Percentiles rank a stretch among this genome's conserved stretches.
phyloP scores from a whole-genome alignment of 371 early-diverging fungal genomes.

The Paramicrosporidium saccamoebae region DNA sequence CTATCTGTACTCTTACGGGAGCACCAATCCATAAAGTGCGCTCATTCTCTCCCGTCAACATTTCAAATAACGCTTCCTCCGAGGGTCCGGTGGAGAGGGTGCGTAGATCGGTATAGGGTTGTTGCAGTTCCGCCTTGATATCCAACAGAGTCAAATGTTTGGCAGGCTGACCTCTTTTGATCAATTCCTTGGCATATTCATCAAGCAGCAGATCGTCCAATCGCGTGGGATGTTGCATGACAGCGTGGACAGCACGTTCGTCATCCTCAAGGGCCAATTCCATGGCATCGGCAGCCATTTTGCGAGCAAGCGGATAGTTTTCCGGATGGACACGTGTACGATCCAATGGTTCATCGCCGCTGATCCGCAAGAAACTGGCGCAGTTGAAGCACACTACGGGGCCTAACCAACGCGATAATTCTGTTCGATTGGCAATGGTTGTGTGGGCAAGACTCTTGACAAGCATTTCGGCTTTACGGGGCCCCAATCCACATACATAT shows the following conservation, averaged over 20 bases:
- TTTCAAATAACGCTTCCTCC: slow-evolving; percentile 27
- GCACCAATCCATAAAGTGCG: slow-evolving; percentile 18
- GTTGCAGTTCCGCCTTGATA: slow-evolving; percentile 53
- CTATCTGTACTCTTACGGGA: too few species aligned
- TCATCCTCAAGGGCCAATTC: slow-evolving; percentile 62
- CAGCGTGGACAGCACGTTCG: slow-evolving; percentile 14
- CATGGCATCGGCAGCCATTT: slow-evolving; percentile 85
- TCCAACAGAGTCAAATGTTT: slow-evolving; percentile 41
- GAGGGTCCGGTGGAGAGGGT: slow-evolving; percentile 17
- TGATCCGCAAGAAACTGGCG: slow-evolving; percentile 55
- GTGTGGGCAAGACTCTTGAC: slow-evolving; percentile 13
- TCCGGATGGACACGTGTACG: slow-evolving; percentile 80
- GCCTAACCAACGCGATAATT: slow-evolving; percentile 19
- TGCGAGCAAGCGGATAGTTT: slow-evolving; percentile 71
- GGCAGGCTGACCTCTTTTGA: slow-evolving; percentile 22
- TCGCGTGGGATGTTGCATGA: slow-evolving; percentile 4
- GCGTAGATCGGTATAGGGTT: slow-evolving; percentile 45
- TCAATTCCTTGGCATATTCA: slow-evolving; percentile 56
- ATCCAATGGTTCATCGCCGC: slow-evolving; percentile 38
- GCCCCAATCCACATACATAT: slow-evolving; percentile 76
- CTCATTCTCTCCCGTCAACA: slow-evolving; percentile 60
- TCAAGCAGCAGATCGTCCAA: slow-evolving; percentile 54
- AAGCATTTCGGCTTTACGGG: slow-evolving; percentile 49
- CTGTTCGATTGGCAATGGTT: slow-evolving; percentile 23
- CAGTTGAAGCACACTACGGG: slow-evolving; percentile 65